These are phyloP conservation scores for Dorcoceras hygrometricum DNA, from an alignment of 257 asterid species.

Conservation along the genomic window DNA sequence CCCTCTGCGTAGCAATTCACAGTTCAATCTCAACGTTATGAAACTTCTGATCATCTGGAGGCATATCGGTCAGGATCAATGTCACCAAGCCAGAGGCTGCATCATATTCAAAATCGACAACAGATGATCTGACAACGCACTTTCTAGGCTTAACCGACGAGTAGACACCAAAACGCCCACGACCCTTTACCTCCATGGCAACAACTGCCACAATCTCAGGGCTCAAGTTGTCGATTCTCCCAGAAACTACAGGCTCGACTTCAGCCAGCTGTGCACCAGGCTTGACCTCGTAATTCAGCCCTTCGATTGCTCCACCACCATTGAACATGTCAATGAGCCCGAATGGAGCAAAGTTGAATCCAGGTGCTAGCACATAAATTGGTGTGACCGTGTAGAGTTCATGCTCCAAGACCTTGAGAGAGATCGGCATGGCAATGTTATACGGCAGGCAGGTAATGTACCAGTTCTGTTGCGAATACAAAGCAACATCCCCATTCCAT, in stretches of 20 bases:
- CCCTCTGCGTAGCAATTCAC: conserved; percentile 25
- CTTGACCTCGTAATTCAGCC: conserved; percentile 43
- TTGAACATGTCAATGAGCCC: conserved; percentile 85
- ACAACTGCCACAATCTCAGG: conserved; percentile 42
- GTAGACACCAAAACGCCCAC: conserved; percentile 75
- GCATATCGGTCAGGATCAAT: conserved; percentile 58
- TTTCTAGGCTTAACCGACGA: conserved; percentile 55
- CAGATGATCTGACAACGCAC: conserved; percentile 37
- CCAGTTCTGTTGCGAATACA: conserved; percentile 45
- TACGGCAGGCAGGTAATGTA: conserved; percentile 40
- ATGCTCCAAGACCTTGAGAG: conserved; percentile 81
- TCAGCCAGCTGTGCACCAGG: conserved; percentile 30
- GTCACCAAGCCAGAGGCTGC: conserved; percentile 54
- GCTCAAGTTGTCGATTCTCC: conserved; percentile 33
- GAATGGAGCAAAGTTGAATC: conserved; percentile 56
- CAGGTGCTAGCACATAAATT: conserved; percentile 43
- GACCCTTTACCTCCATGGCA: conserved; percentile 55
- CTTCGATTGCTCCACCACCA: conserved; percentile 73
- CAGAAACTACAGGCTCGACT: conserved; percentile 23
- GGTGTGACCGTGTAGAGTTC: conserved; percentile 74
- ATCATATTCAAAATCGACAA: conserved; percentile 49
- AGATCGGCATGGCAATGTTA: conserved; percentile 60
- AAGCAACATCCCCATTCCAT: conserved; percentile 70
- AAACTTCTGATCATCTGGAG: conserved; percentile 43
- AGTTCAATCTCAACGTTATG: conserved; percentile 58